phyloP scores from a whole-genome alignment of 805 yeast genomes.

The Cyberlindnera amylophila region DNA sequence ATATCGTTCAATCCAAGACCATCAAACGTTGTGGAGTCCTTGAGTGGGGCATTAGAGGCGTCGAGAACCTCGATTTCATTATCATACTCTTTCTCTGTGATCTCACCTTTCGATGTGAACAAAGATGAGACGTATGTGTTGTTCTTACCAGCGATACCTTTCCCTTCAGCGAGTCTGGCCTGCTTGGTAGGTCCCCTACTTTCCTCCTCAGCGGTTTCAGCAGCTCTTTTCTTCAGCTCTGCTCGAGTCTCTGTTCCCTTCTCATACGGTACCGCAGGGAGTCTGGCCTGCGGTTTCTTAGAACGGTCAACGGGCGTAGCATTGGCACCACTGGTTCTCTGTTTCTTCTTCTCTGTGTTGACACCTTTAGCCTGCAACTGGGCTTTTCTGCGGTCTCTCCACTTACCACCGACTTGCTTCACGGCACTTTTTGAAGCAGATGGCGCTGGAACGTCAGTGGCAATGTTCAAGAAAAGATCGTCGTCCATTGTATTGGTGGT shows the following conservation, averaged over 20 bases:
- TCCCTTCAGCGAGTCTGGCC: slow-evolving; percentile 41
- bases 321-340: slow-evolving; percentile 8
- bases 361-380: slow-evolving; percentile 23
- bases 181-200: slow-evolving; percentile 31
- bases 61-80: slow-evolving; percentile 31
- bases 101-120: slow-evolving; percentile 67
- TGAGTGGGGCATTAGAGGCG: slow-evolving; percentile 84
- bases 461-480: slow-evolving; percentile 73
- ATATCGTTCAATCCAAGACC: slow-evolving; percentile 64
- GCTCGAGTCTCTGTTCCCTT: not conserved
- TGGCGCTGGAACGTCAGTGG: slow-evolving; percentile 31
- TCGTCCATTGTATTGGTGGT: slow-evolving; percentile 43
- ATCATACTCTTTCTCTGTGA: slow-evolving; percentile 35
- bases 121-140: slow-evolving; percentile 80
- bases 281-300: slow-evolving; percentile 2
- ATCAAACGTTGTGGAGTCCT: slow-evolving; percentile 62
- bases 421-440: slow-evolving; percentile 23
- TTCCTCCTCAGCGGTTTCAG: slow-evolving; percentile 11
- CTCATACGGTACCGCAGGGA: not conserved
- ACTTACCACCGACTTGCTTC: slow-evolving; percentile 66
- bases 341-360: slow-evolving; percentile 13
- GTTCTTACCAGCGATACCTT: slow-evolving; percentile 49
- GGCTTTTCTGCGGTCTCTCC: slow-evolving; percentile 72
- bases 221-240: slow-evolving; percentile 16
- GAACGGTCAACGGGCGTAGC: slow-evolving; percentile 7